These are phyloP conservation scores for Hypocreales sp. DNA, from an alignment of 2,329 filamentous ascomycete genomes.

Conservation along the genomic window DNA sequence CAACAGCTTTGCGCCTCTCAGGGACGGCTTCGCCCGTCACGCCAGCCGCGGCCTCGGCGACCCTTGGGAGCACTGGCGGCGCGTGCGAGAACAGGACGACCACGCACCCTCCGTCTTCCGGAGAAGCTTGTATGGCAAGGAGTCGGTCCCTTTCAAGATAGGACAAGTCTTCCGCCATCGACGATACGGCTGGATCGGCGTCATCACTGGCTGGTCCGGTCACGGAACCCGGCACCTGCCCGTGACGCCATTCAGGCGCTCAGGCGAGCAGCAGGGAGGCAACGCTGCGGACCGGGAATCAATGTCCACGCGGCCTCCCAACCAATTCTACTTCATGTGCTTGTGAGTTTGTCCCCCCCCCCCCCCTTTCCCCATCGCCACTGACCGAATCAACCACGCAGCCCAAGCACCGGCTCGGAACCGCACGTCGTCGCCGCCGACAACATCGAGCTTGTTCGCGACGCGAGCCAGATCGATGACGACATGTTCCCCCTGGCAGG, in stretches of 20 bases:
- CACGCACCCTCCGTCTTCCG: constrained; percentile 19
- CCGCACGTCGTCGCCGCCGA: constrained; percentile 41
- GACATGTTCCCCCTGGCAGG: constrained; percentile 57
- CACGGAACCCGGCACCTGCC: constrained; percentile 17
- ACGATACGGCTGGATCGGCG: constrained; percentile 62
- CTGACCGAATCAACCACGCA: constrained; percentile 2
- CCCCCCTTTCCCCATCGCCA: not conserved
- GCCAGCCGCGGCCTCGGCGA: constrained; percentile 12
- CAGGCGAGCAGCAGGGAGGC: constrained; percentile 10
- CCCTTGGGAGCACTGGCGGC: constrained; percentile 13
- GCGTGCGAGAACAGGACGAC: constrained; percentile 29
- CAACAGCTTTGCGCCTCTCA: constrained; percentile 21
- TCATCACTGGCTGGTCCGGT: constrained; percentile 79
- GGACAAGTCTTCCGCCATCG: constrained; percentile 77
- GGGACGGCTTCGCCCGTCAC: constrained; percentile 12
- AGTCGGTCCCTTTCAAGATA: constrained; percentile 38
- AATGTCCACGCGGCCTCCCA: constrained; percentile 10
- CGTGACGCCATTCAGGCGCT: constrained; percentile 1
- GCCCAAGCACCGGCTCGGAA: constrained; percentile 17
- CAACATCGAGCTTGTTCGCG: constrained; percentile 53
- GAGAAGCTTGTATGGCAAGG: constrained; percentile 10
- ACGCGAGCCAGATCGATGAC: constrained; percentile 30
- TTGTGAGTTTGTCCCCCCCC: constrained; percentile 45
- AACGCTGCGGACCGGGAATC: constrained; percentile 7
- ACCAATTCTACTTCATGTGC: constrained; percentile 58